These are phyloP conservation scores for Myochromella boudieri DNA, from an alignment of 768 basidiomycete species.

Conservation along the genomic window DNA sequence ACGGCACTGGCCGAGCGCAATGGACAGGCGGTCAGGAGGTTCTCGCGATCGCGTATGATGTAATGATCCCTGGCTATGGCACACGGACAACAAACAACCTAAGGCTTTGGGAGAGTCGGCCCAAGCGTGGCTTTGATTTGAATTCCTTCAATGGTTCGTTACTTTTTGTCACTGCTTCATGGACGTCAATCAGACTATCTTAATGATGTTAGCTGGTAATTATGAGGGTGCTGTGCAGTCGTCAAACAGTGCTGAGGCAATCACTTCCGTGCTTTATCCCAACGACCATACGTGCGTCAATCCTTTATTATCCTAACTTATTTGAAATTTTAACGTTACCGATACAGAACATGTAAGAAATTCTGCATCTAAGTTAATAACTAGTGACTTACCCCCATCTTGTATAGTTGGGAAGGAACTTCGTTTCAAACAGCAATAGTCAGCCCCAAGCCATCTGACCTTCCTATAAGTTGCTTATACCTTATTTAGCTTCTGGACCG, in stretches of 20 bases:
- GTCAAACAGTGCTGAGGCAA: slow-evolving; percentile 88
- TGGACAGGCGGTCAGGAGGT: slow-evolving; percentile 96
- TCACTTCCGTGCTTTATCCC: slow-evolving; percentile 94
- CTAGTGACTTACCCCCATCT: background rate
- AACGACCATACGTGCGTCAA: slow-evolving; percentile 78
- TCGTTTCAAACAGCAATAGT: slow-evolving; percentile 94
- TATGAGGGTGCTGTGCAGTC: slow-evolving; percentile 89
- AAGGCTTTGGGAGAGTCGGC: slow-evolving; percentile 80
- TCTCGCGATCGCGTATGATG: slow-evolving; percentile 90
- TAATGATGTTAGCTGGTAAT: slow-evolving; percentile 65
- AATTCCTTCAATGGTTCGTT: slow-evolving; percentile 88
- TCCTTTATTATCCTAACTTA: slow-evolving; percentile 7
- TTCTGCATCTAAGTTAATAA: background rate
- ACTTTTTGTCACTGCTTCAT: background rate
- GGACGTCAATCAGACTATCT: background rate
- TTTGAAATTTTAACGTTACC: background rate
- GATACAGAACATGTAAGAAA: slow-evolving; percentile 42
- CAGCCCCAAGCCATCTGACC: slow-evolving; percentile 9
- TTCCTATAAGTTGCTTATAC: background rate
- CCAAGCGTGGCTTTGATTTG: slow-evolving; percentile 89
- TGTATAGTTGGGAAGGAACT: slow-evolving; percentile 79
- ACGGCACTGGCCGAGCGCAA: slow-evolving; percentile 57
- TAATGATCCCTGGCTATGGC: slow-evolving; percentile 87
- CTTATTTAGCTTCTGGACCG: slow-evolving; percentile 72
- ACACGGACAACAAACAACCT: slow-evolving; percentile 91